phyloP scores from a whole-genome alignment of 257 asterid species.

The Paulownia fortunei region DNA sequence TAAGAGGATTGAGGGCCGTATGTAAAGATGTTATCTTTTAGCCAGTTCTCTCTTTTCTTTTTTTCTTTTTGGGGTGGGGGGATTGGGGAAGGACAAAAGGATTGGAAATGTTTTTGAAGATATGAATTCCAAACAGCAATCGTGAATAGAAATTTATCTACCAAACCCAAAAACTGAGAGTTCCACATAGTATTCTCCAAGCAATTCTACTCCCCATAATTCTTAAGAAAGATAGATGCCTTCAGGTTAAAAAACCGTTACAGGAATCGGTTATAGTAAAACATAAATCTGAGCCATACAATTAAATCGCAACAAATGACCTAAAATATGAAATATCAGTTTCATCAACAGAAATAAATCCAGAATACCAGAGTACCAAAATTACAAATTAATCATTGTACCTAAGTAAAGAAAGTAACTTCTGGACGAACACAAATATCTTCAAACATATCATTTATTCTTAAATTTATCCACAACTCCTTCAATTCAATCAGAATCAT shows the following conservation, averaged over 20 bases:
- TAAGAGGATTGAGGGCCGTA: not conserved
- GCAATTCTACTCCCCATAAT: not conserved
- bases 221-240: not conserved
- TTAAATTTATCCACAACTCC: not conserved
- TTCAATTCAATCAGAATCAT: conserved; percentile 8
- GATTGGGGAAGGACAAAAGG: not conserved
- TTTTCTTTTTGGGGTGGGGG: no score
- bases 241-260: not conserved
- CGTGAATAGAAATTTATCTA: not conserved
- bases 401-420: not conserved
- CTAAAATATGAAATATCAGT: not conserved
- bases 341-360: not conserved
- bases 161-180: not conserved
- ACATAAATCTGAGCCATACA: not conserved
- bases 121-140: not conserved
- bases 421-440: not conserved
- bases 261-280: not conserved
- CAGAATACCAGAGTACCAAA: not conserved
- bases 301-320: not conserved
- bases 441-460: not conserved
- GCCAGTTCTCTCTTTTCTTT: no score
- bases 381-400: not conserved
- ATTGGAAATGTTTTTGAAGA: not conserved
- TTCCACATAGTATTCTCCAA: not conserved
- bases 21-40: not conserved